phyloP scores from a whole-genome alignment of 2,329 filamentous ascomycete species.

The Colletotrichum limetticola region DNA sequence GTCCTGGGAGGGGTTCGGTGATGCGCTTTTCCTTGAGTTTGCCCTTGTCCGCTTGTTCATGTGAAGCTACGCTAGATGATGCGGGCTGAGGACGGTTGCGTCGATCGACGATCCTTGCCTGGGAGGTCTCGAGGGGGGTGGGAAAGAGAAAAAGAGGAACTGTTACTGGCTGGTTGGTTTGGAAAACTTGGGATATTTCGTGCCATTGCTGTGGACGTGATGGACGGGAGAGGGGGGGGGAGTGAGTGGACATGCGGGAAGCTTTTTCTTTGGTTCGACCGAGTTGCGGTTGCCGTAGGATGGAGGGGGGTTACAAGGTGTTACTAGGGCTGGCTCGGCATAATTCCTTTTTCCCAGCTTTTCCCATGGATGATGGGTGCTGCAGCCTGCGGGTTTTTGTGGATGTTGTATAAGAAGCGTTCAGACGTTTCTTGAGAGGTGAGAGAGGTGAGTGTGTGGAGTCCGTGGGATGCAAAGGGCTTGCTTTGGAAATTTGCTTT shows the following conservation, averaged over 20 bases:
- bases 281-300: background rate
- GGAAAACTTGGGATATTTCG: background rate
- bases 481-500: slow-evolving; percentile 17
- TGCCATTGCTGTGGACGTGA: background rate
- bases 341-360: background rate
- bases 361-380: background rate
- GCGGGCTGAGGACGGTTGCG: background rate
- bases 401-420: background rate
- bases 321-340: background rate
- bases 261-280: slow-evolving; percentile 15
- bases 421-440: background rate
- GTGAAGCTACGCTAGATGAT: background rate
- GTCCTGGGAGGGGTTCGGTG: background rate
- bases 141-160: background rate
- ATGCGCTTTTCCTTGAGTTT: background rate
- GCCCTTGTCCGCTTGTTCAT: background rate
- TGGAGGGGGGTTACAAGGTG: background rate
- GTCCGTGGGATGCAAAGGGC: background rate
- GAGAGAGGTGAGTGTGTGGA: background rate
- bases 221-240: no score
- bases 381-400: background rate
- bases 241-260: background rate
- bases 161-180: background rate
- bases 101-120: background rate
- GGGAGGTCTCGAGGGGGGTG: background rate